Conservation (phyloP, 2,329 filamentous ascomycete species). For the Penicillium sp. region DNA sequence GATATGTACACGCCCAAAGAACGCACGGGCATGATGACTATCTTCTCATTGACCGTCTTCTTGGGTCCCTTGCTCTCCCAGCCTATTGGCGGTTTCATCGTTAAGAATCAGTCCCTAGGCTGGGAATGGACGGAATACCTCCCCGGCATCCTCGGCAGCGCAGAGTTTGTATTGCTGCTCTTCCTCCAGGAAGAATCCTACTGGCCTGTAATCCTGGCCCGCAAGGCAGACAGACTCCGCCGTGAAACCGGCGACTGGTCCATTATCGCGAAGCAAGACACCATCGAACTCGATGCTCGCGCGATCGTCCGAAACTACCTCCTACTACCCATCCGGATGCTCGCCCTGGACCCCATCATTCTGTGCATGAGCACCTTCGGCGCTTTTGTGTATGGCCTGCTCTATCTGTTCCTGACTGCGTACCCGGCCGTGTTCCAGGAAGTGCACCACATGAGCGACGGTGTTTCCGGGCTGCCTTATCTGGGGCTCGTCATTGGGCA, state of each 20-base stretch:
- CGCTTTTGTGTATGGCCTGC: slow-evolving; percentile 45
- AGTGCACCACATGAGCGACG: slow-evolving; percentile 46
- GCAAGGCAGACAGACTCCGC: slow-evolving; percentile 35
- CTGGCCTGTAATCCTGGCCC: slow-evolving; percentile 38
- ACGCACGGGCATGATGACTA: slow-evolving; percentile 56
- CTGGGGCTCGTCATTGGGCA: slow-evolving; percentile 48
- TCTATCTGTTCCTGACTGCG: slow-evolving; percentile 50
- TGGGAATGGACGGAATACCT: slow-evolving; percentile 54
- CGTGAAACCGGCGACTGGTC: slow-evolving; percentile 42
- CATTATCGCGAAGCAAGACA: slow-evolving; percentile 33
- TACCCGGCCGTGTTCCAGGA: slow-evolving; percentile 49
- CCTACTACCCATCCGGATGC: slow-evolving; percentile 49
- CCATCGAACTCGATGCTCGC: slow-evolving; percentile 23
- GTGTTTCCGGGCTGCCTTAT: slow-evolving; percentile 46
- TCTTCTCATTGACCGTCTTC: slow-evolving; percentile 42
- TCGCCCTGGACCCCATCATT: slow-evolving; percentile 55
- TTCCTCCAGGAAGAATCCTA: slow-evolving; percentile 45
- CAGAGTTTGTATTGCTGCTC: slow-evolving; percentile 31
- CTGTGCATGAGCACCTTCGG: slow-evolving; percentile 47
- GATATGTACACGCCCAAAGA: slow-evolving; percentile 60
- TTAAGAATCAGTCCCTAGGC: slow-evolving; percentile 26
- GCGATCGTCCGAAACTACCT: slow-evolving; percentile 39
- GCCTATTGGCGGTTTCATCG: slow-evolving; percentile 32
- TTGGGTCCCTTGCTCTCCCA: slow-evolving; percentile 39
- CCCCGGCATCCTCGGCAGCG: slow-evolving; percentile 38